Evolutionary conservation across 2,329 filamentous ascomycete genomes (phyloP), one percentile per base, ranked within the genome.

Genomic region (Leptodontidium sp.): DNA sequence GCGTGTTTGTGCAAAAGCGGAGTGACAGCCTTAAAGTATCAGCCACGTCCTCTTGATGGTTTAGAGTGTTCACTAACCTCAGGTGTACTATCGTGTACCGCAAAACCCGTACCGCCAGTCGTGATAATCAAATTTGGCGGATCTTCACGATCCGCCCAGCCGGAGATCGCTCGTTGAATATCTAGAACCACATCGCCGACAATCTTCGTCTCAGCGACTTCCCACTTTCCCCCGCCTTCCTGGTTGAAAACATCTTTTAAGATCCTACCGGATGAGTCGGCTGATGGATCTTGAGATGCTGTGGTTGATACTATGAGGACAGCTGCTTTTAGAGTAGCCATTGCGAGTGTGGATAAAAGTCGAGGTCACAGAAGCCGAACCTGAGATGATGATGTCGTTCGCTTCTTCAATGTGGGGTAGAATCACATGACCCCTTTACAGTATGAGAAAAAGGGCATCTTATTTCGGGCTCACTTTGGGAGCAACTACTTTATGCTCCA

Each of bases 101-200:
- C 91, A 80, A 99, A 99, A 0, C 96, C 96, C 1, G 96, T 99
- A 1, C 96, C 96, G 26, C 96, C 96, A 7, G 93, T 97, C 0
- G 94, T 95, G 58, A 98, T 80, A 69, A 99, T 87, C 68, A 98
- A 81, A 80, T 97, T 95, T 61, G 90, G 79, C 4, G 84, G 79
- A 59, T 85, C 85, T 5, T 86, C 80, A 12, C 85, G 81, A 79
- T 97, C 94, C 0, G 92, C 84, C 93, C 93, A 98, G 12, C 83
- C 77, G 69, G 84, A 88, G 62, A 99, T 86, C 62, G 89, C 85
- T 17, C 84, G 84, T 77, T 97, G 93, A 67, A 99, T 98, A 24
- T 90, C 85, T 4, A 88, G 79, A 5, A 90, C 84, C 77, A 89
- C 87, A 79, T 99, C 96, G 15, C 92, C 82, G 3, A 98, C 93